Evolutionary conservation across 2,329 filamentous ascomycete genomes (phyloP).

Genomic region (Xylaria sp.): DNA sequence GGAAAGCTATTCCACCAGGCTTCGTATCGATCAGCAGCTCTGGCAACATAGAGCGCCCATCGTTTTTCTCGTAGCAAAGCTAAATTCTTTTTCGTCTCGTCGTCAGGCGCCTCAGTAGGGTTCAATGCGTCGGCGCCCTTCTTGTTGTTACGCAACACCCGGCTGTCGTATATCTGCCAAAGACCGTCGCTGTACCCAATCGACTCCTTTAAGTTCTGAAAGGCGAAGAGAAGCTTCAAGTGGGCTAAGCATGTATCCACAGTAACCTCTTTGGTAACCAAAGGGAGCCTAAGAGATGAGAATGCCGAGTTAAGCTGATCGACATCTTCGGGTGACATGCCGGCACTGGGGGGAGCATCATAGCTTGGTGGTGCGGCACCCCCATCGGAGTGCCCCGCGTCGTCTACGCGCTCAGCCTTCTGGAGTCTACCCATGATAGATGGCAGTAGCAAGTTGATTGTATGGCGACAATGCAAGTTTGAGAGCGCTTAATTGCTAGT

Average conservation of each 20-base stretch:
- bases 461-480: neutral
- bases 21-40: conserved; percentile 71
- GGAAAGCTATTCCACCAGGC: conserved; percentile 63
- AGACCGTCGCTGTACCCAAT: conserved; percentile 70
- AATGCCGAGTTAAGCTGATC: conserved; percentile 43
- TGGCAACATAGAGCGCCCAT: conserved; percentile 72
- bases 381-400: neutral
- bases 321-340: conserved; percentile 23
- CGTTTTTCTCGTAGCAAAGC: conserved; percentile 70
- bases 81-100: conserved; percentile 50
- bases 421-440: conserved; percentile 17
- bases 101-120: conserved; percentile 34
- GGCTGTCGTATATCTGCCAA: conserved; percentile 64
- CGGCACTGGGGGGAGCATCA: conserved; percentile 4
- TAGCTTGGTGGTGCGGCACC: conserved; percentile 31
- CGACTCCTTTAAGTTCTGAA: conserved; percentile 70
- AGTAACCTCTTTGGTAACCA: conserved; percentile 44
- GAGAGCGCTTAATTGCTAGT: neutral
- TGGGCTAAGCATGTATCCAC: conserved; percentile 71
- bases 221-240: conserved; percentile 72
- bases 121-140: conserved; percentile 18
- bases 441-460: neutral
- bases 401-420: neutral
- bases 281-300: conserved; percentile 45
- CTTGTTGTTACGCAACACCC: conserved; percentile 40